Evolutionary conservation across 768 basidiomycete species (phyloP), one percentile per base, ranked within the genome.

Genomic region (Lactarius sp.): DNA sequence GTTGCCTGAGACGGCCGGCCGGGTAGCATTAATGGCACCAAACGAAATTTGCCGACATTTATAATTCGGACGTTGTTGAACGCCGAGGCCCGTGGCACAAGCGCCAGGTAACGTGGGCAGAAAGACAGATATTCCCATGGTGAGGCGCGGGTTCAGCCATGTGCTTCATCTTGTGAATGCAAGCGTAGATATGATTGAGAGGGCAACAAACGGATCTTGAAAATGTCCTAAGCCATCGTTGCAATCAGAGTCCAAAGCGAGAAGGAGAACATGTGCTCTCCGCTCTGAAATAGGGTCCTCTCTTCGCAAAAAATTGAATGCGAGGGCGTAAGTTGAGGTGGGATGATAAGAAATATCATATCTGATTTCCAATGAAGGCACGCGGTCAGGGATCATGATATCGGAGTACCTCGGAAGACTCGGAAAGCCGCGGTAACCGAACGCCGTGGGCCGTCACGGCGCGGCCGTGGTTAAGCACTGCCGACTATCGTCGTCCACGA

Each of bases 401-500:
- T 59, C 34, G 22, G 36, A 16, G 47, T 47, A 27, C 22, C 47
- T 49, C 47, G 47, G 47, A 20, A 22, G 12, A 16, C 12, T 49
- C 47, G 47, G 47, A 27, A 13, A 41, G 61, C 51, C 55, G 56
- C 56, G 56, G 42, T 14, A 34, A 39, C 51, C 56, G 39, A 58
- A 44, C 20, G 36, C 7, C 37, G 20, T 39, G 33, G 47, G 22
- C 41, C 46, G 47, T 36, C 16, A 16, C 31, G 27, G 27, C 54
- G 53, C 53, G n/a, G 18, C 55, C 42, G 61, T 18, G 46, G 22
- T 14, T 37, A 52, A 52, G 37, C 53, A 55, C 46, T 47, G 37
- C 39, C 31, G 27, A 12, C 63, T 49, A 20, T 14, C 34, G 44
- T 44, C 18, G 33, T 33, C 41, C 54, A 67, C 65, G 51, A 75